Evolutionary conservation across 139 green algal genomes (phyloP).

Genomic region (Microglena sp.): DNA sequence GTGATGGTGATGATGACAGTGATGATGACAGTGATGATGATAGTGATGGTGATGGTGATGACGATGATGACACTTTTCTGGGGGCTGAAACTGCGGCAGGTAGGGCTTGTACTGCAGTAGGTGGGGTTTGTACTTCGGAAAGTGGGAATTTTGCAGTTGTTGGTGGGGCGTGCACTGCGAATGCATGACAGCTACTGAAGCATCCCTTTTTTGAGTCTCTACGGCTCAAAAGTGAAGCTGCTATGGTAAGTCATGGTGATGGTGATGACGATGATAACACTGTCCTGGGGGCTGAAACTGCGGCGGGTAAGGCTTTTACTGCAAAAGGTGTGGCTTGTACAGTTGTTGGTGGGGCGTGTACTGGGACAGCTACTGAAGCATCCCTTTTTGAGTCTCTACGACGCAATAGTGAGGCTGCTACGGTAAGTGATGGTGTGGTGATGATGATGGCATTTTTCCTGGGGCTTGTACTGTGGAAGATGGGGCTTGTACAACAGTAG

Average conservation of each 20-base stretch:
- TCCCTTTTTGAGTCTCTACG: too few relatives aligned
- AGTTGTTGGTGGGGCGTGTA: neutral
- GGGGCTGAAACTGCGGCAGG: neutral
- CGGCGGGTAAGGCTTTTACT: too few relatives aligned
- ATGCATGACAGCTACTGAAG: constrained; percentile 83
- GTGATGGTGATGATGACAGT: neutral
- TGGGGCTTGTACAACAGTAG: too few relatives aligned
- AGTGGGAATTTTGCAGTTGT: too few relatives aligned
- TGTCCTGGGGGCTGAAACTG: too few relatives aligned
- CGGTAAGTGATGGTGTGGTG: neutral
- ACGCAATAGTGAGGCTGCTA: too few relatives aligned
- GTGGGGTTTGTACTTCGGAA: neutral
- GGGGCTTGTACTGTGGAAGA: neutral
- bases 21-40: neutral
- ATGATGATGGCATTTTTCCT: neutral
- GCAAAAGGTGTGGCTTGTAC: neutral
- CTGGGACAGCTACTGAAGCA: too few relatives aligned
- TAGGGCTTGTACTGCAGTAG: neutral
- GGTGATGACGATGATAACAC: too few relatives aligned
- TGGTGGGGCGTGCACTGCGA: too few relatives aligned
- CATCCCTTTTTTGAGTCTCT: constrained; percentile 82
- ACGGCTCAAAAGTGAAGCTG: constrained; percentile 12
- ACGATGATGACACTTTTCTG: neutral
- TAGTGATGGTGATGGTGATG: too few relatives aligned
- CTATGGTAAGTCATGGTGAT: neutral